These are phyloP conservation scores for Verticillium nubilum DNA, from an alignment of 2,329 filamentous ascomycete genomes.

Conservation along the genomic window DNA sequence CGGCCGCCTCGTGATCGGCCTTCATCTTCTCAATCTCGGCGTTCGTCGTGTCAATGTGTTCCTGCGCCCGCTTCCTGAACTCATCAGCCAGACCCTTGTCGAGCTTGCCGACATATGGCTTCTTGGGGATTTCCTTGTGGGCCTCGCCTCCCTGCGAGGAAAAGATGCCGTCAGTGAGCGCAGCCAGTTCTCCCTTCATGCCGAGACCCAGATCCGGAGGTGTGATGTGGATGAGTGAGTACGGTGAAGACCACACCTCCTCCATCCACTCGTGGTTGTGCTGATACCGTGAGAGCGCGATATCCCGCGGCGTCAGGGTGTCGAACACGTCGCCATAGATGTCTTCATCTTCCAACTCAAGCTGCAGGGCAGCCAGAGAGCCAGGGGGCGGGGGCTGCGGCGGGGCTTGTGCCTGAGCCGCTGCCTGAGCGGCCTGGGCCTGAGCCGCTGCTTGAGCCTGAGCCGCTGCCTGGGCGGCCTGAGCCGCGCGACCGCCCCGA, in stretches of 20 bases:
- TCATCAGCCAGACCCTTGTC: conserved; percentile 74
- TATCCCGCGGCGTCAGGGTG: conserved; percentile 79
- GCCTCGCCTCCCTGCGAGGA: conserved; percentile 57
- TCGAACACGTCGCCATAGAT: conserved; percentile 83
- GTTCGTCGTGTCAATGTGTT: conserved; percentile 67
- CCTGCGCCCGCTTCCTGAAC: conserved; percentile 72
- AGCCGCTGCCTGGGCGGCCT: conserved; percentile 33
- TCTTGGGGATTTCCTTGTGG: conserved; percentile 39
- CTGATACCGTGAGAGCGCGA: conserved; percentile 80
- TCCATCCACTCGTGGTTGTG: conserved; percentile 99
- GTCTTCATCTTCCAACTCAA: conserved; percentile 68
- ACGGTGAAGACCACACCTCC: conserved; percentile 87
- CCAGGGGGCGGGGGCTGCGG: conserved; percentile 17
- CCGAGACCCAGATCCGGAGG: conserved; percentile 85
- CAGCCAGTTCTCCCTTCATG: conserved; percentile 73
- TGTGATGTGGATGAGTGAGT: conserved; percentile 76
- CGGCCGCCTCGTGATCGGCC: conserved; percentile 66
- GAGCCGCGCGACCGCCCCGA: conserved; percentile 15
- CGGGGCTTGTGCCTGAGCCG: conserved; percentile 26
- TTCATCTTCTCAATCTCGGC: conserved; percentile 83
- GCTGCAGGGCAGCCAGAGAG: conserved; percentile 26
- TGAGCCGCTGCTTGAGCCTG: conserved; percentile 22
- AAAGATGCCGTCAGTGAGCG: conserved; percentile 80
- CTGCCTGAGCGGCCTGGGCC: conserved; percentile 25
- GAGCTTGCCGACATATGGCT: conserved; percentile 61